Conservation (phyloP, 331 rosid species). For the Saraca asoca region DNA sequence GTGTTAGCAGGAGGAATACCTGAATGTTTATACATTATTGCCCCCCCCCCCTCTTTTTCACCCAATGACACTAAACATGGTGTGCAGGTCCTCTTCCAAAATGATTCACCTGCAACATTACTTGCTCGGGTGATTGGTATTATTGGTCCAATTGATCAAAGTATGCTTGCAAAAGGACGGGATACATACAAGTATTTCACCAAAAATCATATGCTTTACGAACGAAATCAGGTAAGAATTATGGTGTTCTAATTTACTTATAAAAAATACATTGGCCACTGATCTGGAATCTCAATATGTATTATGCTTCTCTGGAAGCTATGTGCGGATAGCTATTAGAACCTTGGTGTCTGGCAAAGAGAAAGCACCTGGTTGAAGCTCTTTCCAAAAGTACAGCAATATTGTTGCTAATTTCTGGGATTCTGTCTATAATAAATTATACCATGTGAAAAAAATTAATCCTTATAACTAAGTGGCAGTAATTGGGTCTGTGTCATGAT, state of each 20-base stretch:
- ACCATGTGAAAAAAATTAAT: neutral
- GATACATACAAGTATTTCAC: constrained; percentile 90
- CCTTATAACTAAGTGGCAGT: neutral
- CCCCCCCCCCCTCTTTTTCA: neutral
- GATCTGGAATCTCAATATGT: constrained; percentile 6
- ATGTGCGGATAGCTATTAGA: neutral
- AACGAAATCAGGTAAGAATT: constrained; percentile 84
- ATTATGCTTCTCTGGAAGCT: neutral
- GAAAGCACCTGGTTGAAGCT: neutral
- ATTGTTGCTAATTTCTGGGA: neutral
- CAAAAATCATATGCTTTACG: constrained; percentile 98
- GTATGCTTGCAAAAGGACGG: constrained; percentile 89
- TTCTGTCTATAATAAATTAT: neutral
- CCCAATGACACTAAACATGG: constrained; percentile 24
- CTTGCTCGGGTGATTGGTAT: constrained; percentile 95
- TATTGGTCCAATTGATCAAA: constrained; percentile 78
- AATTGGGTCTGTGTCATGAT: neutral
- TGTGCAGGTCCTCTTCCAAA: constrained; percentile 90
- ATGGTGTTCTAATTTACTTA: constrained; percentile 14
- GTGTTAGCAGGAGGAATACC: neutral
- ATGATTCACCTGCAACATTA: constrained; percentile 97
- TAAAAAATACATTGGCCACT: neutral
- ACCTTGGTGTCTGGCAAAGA: constrained; percentile 1
- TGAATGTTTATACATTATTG: neutral
- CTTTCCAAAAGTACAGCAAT: neutral